These are phyloP conservation scores for Cladosporium cucumerinum DNA, from an alignment of 2,329 filamentous ascomycete species.

Conservation along the genomic window DNA sequence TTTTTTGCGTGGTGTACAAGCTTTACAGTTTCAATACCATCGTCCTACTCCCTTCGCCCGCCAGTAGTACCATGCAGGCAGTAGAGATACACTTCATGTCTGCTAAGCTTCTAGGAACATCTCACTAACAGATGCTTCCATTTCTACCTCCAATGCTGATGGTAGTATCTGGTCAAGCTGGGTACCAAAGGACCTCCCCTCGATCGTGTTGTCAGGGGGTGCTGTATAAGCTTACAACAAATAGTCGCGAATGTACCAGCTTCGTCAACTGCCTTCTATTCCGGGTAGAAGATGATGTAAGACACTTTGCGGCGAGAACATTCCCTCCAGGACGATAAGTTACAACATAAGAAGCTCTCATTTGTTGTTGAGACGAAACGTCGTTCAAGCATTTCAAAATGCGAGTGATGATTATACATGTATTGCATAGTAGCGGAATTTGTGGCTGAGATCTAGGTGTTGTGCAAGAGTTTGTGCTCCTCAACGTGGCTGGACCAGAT, in stretches of 20 bases:
- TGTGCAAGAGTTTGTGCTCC: neutral
- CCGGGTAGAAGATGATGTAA: too few species aligned
- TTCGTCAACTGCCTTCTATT: too few species aligned
- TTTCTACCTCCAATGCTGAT: neutral
- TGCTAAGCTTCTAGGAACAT: neutral
- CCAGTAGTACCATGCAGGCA: neutral
- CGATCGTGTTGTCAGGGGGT: neutral
- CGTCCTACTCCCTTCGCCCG: rapidly evolving
- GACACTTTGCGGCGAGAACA: too few species aligned
- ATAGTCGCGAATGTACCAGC: neutral
- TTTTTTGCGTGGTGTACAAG: neutral
- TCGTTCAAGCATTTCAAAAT: neutral
- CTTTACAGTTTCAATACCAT: neutral
- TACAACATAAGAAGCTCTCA: too few species aligned
- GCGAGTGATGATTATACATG: neutral
- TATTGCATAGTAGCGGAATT: neutral
- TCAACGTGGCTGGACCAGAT: neutral
- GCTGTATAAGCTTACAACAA: neutral
- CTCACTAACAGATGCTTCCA: neutral
- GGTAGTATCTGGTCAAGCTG: neutral
- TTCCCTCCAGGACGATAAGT: too few species aligned
- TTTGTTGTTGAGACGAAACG: neutral
- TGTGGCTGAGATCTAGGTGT: neutral
- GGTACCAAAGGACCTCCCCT: neutral
- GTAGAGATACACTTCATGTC: neutral